Evolutionary conservation across 306 rosid species (phyloP).

Genomic region (Cicer arietinum): DNA sequence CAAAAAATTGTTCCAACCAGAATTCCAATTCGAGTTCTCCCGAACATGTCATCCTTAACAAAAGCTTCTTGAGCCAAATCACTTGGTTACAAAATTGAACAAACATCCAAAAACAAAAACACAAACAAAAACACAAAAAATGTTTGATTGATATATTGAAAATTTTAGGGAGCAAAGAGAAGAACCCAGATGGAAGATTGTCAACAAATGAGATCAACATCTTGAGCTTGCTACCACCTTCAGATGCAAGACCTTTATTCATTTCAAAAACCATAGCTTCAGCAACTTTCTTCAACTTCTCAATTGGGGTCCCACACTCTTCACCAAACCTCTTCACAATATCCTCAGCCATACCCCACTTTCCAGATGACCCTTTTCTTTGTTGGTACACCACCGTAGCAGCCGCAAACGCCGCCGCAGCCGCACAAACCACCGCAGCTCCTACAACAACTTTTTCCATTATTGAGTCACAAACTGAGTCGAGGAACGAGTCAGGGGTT

Average conservation of each 20-base stretch:
- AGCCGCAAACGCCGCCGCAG: slow-evolving; percentile 74
- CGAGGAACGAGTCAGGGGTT: neutral
- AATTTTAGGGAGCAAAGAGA: neutral
- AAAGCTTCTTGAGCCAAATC: too few species aligned
- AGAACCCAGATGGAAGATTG: slow-evolving; percentile 92
- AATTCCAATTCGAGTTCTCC: too few species aligned
- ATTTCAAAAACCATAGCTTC: slow-evolving; percentile 96
- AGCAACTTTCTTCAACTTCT: slow-evolving; percentile 72
- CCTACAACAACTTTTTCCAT: slow-evolving; percentile 80
- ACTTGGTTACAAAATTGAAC: neutral
- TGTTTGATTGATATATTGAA: neutral
- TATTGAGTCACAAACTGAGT: neutral
- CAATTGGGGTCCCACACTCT: slow-evolving; percentile 68
- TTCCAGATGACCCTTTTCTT: slow-evolving; percentile 51
- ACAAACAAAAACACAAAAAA: neutral
- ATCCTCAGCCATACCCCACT: slow-evolving; percentile 61
- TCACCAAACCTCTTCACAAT: slow-evolving; percentile 75
- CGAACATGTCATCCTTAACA: too few species aligned
- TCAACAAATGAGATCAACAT: slow-evolving; percentile 93
- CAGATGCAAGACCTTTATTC: slow-evolving; percentile 97
- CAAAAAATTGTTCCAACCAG: too few species aligned
- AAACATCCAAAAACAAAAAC: slow-evolving; percentile 10
- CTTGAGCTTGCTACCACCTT: slow-evolving; percentile 95
- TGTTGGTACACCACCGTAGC: slow-evolving; percentile 66
- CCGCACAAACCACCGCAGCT: slow-evolving; percentile 76